Evolutionary conservation across 768 basidiomycete genomes (phyloP).

Genomic region (Kwoniella pini): DNA sequence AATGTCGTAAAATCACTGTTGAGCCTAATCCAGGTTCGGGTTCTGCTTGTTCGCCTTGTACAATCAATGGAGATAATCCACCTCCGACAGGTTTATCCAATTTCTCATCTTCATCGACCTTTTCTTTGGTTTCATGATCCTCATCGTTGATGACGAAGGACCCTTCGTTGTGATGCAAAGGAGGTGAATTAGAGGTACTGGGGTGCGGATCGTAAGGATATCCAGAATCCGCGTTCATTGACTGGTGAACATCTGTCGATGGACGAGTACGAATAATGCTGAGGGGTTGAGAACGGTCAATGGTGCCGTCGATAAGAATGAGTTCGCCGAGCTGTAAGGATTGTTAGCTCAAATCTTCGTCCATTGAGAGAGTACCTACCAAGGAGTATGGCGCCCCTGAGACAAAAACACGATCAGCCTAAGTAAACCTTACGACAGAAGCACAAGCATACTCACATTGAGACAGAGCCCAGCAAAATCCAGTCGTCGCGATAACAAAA

Average conservation of each 20-base stretch:
- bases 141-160: conserved; percentile 12
- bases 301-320: conserved; percentile 63
- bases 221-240: neutral
- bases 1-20: conserved; percentile 30
- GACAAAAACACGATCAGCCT: conserved; percentile 2
- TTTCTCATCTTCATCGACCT: neutral
- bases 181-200: neutral
- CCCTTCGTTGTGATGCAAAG: neutral
- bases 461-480: conserved; percentile 89
- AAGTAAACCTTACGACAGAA: neutral
- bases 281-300: conserved; percentile 54
- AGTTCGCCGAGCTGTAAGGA: conserved; percentile 73
- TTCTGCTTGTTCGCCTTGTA: conserved; percentile 11
- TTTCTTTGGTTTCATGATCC: neutral
- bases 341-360: conserved; percentile 1
- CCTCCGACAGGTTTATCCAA: neutral
- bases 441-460: conserved; percentile 63
- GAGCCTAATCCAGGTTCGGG: conserved; percentile 18
- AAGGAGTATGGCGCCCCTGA: conserved; percentile 79
- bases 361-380: conserved; percentile 56
- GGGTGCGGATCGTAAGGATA: conserved; percentile 1
- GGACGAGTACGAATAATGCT: conserved; percentile 27
- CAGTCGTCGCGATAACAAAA: conserved; percentile 71
- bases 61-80: conserved; percentile 22
- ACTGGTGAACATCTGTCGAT: conserved; percentile 4